Conservation (phyloP, 768 basidiomycete genomes). For the Hericium coralloides region DNA sequence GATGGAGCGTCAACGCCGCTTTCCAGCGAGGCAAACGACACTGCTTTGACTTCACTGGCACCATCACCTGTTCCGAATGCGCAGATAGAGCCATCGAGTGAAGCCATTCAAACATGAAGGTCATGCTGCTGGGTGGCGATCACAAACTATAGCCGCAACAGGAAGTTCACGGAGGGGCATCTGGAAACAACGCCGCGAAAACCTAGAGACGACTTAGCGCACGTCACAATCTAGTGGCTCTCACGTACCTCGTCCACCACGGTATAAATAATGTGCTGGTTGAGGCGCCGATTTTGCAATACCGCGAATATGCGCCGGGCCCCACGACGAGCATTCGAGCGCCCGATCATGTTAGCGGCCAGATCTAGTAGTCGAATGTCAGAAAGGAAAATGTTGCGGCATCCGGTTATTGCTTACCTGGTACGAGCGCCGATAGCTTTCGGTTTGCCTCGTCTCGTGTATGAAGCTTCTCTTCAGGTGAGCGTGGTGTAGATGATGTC, state of each 20-base stretch:
- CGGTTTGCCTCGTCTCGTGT: slow-evolving; percentile 84
- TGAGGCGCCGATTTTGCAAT: slow-evolving; percentile 87
- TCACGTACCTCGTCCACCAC: slow-evolving; percentile 77
- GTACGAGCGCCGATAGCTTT: slow-evolving; percentile 85
- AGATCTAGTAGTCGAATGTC: slow-evolving; percentile 45
- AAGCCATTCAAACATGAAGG: too few species aligned
- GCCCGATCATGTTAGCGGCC: slow-evolving; percentile 97
- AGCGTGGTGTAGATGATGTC: slow-evolving; percentile 52
- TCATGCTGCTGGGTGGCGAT: too few species aligned
- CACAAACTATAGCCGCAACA: too few species aligned
- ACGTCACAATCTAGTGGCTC: neutral
- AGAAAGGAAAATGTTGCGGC: neutral
- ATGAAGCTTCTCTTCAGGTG: slow-evolving; percentile 67
- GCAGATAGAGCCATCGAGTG: too few species aligned
- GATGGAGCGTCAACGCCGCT: too few species aligned
- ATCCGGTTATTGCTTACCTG: slow-evolving; percentile 42
- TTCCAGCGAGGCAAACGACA: neutral
- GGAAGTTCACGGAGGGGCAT: slow-evolving; percentile 17
- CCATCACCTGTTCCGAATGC: neutral
- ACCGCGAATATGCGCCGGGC: slow-evolving; percentile 91
- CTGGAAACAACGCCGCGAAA: slow-evolving; percentile 54
- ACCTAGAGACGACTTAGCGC: slow-evolving; percentile 29
- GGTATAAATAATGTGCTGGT: slow-evolving; percentile 86
- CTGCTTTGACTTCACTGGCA: neutral
- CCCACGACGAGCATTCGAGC: slow-evolving; percentile 88